Evolutionary conservation across 176 grass and related monocot species (phyloP), one percentile per base, ranked within the genome.

Genomic region (Musa itinerans): DNA sequence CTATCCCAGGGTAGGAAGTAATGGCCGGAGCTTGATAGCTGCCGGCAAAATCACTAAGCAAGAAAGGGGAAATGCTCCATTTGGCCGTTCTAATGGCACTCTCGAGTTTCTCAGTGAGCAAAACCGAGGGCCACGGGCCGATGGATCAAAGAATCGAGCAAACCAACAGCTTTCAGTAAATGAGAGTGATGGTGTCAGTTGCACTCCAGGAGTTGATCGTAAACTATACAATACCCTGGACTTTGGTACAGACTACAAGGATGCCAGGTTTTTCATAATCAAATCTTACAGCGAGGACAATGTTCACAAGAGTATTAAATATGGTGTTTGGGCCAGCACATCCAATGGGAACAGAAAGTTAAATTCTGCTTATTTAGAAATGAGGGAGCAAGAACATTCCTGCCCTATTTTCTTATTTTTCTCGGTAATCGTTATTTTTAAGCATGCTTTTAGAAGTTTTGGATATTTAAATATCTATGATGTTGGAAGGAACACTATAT

Each of bases 271-370:
- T 83, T 98, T 91, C 74, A 89, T 98, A 69, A 98, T 98, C 85
- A 98, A 98, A 79, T 98, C 95, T 43, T 98, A 93, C 68, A 98
- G 88, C 12, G 95, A 98, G 80, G 95, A 98, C 75, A 98, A 98
- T 87, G 90, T 98, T 72, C 95, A 98, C 67, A 98, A 98, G 84
- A 93, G 90, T 76, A 89, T 98, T 26, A 98, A 98, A 80, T 98
- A 98, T 85, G 81, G 84, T 83, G 90, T 98, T 86, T 98, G 90
- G 95, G 95, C 95, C 74, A 98, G 95, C 84, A 98, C 95, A 25
- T 80, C 91, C 29, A 98, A 93, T 74, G 95, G 95, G 63, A 98
- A 98, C 79, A 89, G 88, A 75, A 98, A 98, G 84, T 78, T 98
- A 53, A 88, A 98, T 61, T 79, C 75, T 63, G 82, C 90, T 5